phyloP scores from a whole-genome alignment of 768 basidiomycete genomes.

The Russula abietina region DNA sequence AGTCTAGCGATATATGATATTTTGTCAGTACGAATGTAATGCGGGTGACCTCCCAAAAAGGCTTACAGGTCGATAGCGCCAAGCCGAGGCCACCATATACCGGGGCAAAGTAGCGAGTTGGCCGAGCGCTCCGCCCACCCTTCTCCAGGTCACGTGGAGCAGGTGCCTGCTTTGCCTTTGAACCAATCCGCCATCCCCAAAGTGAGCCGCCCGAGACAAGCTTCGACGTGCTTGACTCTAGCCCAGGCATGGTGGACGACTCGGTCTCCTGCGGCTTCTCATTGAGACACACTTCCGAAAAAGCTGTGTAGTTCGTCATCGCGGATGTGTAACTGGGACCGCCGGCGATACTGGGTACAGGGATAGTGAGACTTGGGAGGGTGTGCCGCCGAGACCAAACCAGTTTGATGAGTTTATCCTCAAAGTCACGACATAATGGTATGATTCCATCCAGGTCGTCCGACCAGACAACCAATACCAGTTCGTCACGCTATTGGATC shows the following conservation, averaged over 20 bases:
- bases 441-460: conserved; percentile 78
- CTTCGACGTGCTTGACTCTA: conserved; percentile 9
- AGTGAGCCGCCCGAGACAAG: conserved; percentile 23
- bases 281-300: conserved; percentile 52
- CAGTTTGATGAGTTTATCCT: conserved; percentile 71
- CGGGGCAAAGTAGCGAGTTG: conserved; percentile 59
- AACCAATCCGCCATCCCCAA: conserved; percentile 27
- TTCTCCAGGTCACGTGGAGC: conserved; percentile 44
- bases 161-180: conserved; percentile 30
- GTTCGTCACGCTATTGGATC: conserved; percentile 62
- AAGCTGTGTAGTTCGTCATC: conserved; percentile 40
- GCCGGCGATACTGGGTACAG: conserved; percentile 26
- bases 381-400: conserved; percentile 52
- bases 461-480: conserved; percentile 78
- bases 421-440: conserved; percentile 64
- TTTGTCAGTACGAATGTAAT: background rate
- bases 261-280: conserved; percentile 37
- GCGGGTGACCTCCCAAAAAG: background rate
- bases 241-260: background rate
- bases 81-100: conserved; percentile 66
- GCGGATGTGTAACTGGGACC: conserved; percentile 32
- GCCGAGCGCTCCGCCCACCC: conserved; percentile 32
- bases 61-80: conserved; percentile 48
- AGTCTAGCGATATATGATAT: conserved; percentile 40
- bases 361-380: background rate